Base-by-base conservation (phyloP, 192 early-diverging fungal species). In the Pilobolus umbonatus region DNA sequence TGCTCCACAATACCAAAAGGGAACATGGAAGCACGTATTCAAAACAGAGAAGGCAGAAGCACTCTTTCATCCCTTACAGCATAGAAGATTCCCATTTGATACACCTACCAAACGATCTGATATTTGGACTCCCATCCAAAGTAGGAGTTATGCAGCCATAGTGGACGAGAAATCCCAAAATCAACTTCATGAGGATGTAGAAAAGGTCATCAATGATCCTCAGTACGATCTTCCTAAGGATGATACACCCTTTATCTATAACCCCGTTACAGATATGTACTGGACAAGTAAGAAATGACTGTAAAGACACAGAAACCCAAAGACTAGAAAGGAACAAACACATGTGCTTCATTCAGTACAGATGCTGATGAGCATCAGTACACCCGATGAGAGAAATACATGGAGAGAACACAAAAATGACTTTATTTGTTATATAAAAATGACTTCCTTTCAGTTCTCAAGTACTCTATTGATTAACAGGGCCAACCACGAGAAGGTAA, bases 1-100 rank as follows among this genome's bases (percentile, higher is more conserved):
- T 5, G 73, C 66, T 3, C 78, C 78, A 3, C 78, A 80, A 46
- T 80, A 79, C 25, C 62, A 76, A 5, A 57, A 72, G n/a, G 69
- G 65, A 0, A 17, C 28, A 12, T 79, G 77, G 77, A 53, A 53
- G 36, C 61, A 72, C 3, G 76, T 72, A 2, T 71, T 71, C 32
- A 45, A 60, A 21, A 60, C 61, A 19, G 28, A 49, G 1, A 50
- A 70, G 34, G 64, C 63, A 0, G 57, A 36, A 9, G 11, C 58
- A 8, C 31, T 72, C 17, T 71, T 75, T 40, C 22, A 47, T 19
- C 73, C 67, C 6, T 19, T 57, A 8, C 17, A 69, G 0, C 40
- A 68, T 14, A 10, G 12, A 28, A 11, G 21, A 2, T 58, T 62
- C 29, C 21, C 32, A 4, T 48, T 65, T 26, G 47, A 58, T 24